Evolutionary conservation across 768 basidiomycete genomes (phyloP), one percentile per base, ranked within the genome.

Genomic region (Sporobolomyces roseus): DNA sequence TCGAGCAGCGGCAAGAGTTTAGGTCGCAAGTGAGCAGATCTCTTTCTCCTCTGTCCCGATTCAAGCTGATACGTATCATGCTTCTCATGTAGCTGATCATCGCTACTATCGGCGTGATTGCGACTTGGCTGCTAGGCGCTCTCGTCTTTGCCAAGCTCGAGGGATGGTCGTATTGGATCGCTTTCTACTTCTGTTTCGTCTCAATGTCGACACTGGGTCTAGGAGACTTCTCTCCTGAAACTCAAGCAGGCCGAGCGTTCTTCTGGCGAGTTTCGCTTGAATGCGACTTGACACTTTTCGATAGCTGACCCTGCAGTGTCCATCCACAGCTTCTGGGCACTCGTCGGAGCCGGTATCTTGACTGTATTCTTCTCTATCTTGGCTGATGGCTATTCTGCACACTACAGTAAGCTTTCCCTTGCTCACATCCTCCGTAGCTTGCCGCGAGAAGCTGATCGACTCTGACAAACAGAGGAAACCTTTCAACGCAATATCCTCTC

Each of bases 181-280:
- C 33, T 2, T 33, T 71, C n/a, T 71, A 63, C 25, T 71, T 60
- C 19, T 48, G 30, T 16, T 60, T 14, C 32, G 21, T 60, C 45
- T 14, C 58, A 2, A 33, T 32, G 9, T 33, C 30, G 2, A 48
- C 58, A 17, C 43, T 60, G 16, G 58, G 58, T 2, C 32, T 60
- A 4, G 58, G 58, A 12, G 58, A 60, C 30, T 46, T 33, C 32
- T 29, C 56, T 8, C 68, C 68, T 8, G 1, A 21, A 16, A 65
- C 65, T 7, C 72, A 65, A 14, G 62, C 55, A 19, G 68, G 72
- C 4, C 65, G 72, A 2, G 72, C 72, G 0, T 70, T 73, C 58
- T 73, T 70, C 53, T 64, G 65, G 64, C 59, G 4, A 12, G 64
- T 43, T 33, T 48, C 10, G 33, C 35, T 12, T 36, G 19, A 56